Evolutionary conservation across 2,329 filamentous ascomycete species (phyloP).

Genomic region (Pseudopithomyces chartarum): DNA sequence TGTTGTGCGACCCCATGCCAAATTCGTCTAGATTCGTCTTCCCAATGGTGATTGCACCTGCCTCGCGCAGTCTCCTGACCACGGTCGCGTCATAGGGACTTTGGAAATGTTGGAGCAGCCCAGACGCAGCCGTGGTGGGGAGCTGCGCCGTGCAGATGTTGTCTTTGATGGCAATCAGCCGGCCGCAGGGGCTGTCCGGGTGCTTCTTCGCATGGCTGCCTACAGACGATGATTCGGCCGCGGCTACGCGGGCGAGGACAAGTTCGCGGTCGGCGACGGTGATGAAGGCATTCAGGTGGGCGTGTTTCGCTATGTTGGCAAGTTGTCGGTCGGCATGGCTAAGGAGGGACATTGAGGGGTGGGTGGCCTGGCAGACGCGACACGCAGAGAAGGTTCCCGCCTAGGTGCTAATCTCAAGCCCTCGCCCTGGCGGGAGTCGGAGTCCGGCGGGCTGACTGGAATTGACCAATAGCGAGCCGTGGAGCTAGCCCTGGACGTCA

Average conservation of each 20-base stretch:
- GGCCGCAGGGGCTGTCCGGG: slow-evolving; percentile 27
- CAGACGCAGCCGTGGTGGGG: slow-evolving; percentile 81
- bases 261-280: slow-evolving; percentile 24
- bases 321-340: slow-evolving; percentile 42
- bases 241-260: slow-evolving; percentile 29
- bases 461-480: too few relatives aligned
- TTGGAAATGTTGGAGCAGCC: slow-evolving; percentile 68
- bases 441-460: slow-evolving; percentile 15
- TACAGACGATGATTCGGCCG: slow-evolving; percentile 13
- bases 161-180: slow-evolving; percentile 55
- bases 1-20: slow-evolving; percentile 88
- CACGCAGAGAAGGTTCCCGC: neutral
- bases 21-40: slow-evolving; percentile 97
- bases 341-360: slow-evolving; percentile 46
- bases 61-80: slow-evolving; percentile 67
- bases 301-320: slow-evolving; percentile 37
- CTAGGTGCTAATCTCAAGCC: slow-evolving; percentile 8
- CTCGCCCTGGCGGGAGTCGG: slow-evolving; percentile 14
- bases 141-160: slow-evolving; percentile 54
- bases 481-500: too few relatives aligned
- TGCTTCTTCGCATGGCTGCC: neutral
- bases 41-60: slow-evolving; percentile 68
- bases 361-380: slow-evolving; percentile 27
- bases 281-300: slow-evolving; percentile 47
- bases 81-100: slow-evolving; percentile 86